Percentiles rank a stretch among this genome's conserved stretches.
phyloP scores from a whole-genome alignment of 1,284 basidiomycete genomes.

The Ceratobasidium sp. region DNA sequence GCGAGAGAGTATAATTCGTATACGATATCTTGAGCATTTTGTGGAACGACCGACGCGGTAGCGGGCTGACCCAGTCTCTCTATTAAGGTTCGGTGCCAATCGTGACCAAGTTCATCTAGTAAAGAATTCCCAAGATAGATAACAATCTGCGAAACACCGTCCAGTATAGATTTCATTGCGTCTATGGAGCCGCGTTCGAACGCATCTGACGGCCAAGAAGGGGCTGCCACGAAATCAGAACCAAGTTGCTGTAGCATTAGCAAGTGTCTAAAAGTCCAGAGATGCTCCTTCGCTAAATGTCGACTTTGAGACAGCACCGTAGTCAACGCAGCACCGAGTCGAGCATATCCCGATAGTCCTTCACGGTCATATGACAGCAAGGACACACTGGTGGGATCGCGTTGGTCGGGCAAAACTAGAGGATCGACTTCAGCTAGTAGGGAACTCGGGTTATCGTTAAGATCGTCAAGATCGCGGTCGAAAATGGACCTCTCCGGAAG shows the following conservation, averaged over 20 bases:
- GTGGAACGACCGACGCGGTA: not conserved
- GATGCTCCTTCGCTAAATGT: conserved; percentile 67
- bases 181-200: conserved; percentile 56
- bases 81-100: conserved; percentile 28
- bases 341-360: conserved; percentile 74
- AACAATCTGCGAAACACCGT: conserved; percentile 70
- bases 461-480: not conserved
- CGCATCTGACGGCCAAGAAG: conserved; percentile 33
- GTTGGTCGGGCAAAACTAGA: conserved; percentile 24
- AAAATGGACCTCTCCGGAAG: not conserved
- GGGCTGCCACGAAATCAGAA: conserved; percentile 62
- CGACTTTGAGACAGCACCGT: conserved; percentile 74
- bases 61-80: not conserved
- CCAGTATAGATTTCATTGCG: conserved; percentile 63
- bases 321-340: conserved; percentile 73
- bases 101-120: conserved; percentile 27
- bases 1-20: conserved; percentile 50
- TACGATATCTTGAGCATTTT: conserved; percentile 17
- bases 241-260: conserved; percentile 70
- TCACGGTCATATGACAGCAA: conserved; percentile 59
- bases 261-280: conserved; percentile 76
- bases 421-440: conserved; percentile 40
- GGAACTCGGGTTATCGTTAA: conserved; percentile 32
- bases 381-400: conserved; percentile 6
- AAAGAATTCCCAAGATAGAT: conserved; percentile 67